Base-by-base conservation (phyloP, 192 early-diverging fungal genomes). In the Coemansia sp. region DNA sequence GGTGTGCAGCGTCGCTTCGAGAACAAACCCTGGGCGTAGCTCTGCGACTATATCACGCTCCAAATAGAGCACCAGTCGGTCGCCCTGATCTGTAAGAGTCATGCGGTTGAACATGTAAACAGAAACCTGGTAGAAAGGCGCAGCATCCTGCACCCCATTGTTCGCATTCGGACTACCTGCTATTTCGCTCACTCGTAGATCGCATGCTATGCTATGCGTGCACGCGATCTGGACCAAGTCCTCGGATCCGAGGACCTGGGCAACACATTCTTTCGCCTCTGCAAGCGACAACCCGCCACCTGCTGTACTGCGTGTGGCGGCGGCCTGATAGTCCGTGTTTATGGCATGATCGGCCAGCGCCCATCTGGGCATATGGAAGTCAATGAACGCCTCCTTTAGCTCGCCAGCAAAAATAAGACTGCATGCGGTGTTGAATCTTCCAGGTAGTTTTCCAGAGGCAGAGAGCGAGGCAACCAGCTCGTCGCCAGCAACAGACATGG, bases 321-420 rank as follows among this genome's bases (percentile, higher is more conserved):
- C 8, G 23, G 29, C 8, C 3, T 25, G 63, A 29, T 54, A 36
- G 8, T 49, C 53, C 14, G 46, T 14, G 22, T 41, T 65, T 25
- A 34, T 35, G 17, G 5, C 34, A 53, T 45, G 48, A 17, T 70
- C 64, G 9, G 50, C 43, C n/a, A 63, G n/a, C n/a, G 57, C 69
- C 79, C 74, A 81, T n/a, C 66, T 69, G 43, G 79, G 74, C 71
- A 63, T 60, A 56, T 66, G 19, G 52, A 58, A 19, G n/a, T 81
- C 67, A 9, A 71, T 34, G 23, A 63, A 38, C 45, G 62, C 35
- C 4, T 42, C 58, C 36, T 52, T 67, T 25, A 81, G 52, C 41
- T 60, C 61, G 19, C 79, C 79, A 2, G 60, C 74, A 67, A 67
- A 81, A 14, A 76, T 48, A 38, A 81, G 33, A 41, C 79, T 81